phyloP scores from a whole-genome alignment of 1,284 basidiomycete species.

The Ceratobasidium sp. region DNA sequence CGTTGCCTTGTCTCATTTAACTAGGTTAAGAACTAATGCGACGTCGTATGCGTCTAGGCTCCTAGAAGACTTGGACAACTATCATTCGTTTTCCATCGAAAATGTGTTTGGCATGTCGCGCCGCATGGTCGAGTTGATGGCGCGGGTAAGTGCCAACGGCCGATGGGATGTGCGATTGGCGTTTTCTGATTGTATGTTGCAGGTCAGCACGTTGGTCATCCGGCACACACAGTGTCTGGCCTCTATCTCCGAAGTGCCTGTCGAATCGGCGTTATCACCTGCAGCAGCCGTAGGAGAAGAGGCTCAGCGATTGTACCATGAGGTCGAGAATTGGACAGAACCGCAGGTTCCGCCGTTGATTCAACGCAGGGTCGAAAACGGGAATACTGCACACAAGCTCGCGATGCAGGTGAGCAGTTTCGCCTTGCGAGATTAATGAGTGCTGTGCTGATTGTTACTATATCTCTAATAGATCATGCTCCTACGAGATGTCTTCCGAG shows the following conservation, averaged over 20 bases:
- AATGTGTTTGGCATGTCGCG: constrained; percentile 58
- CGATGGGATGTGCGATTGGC: not conserved
- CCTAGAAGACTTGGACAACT: constrained; percentile 46
- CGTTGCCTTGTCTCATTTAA: constrained; percentile 44
- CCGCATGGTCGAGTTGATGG: constrained; percentile 49
- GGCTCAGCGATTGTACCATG: constrained; percentile 41
- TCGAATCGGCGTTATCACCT: constrained; percentile 28
- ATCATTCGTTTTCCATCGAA: constrained; percentile 56
- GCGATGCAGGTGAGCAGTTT: constrained; percentile 51
- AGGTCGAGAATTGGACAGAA: constrained; percentile 52
- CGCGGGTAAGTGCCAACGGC: constrained; percentile 45
- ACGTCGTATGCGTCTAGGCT: constrained; percentile 29
- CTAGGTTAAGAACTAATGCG: no score
- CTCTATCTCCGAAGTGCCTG: constrained; percentile 36
- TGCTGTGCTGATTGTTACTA: constrained; percentile 36
- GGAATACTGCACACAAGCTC: constrained; percentile 52
- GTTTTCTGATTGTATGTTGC: not conserved
- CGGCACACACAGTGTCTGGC: constrained; percentile 33
- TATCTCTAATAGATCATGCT: constrained; percentile 53
- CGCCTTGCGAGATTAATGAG: not conserved
- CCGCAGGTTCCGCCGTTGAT: constrained; percentile 44
- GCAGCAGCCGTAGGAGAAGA: constrained; percentile 33
- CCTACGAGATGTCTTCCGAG: constrained; percentile 55
- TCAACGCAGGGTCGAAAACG: constrained; percentile 53
- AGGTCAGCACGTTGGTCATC: constrained; percentile 41